Evolutionary conservation across 164 flowering plant genomes (phyloP), one percentile per base, ranked within the genome.

Genomic region (Vitis labrusca): DNA sequence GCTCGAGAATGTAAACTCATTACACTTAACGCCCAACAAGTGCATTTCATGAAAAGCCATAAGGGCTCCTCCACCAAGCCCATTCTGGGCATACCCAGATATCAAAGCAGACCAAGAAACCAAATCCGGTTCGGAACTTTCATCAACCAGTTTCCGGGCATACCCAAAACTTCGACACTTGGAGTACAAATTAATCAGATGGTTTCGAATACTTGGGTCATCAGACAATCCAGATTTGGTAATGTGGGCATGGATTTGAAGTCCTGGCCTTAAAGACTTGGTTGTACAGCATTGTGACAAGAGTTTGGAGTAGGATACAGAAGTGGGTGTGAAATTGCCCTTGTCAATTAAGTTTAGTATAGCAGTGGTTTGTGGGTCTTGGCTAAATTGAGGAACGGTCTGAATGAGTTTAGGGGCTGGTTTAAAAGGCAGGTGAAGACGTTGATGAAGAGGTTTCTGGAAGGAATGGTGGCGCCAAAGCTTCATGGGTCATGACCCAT

Each of bases 61-160:
- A 71, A 85, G 61, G 13, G 93, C 93, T 58, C 86, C 87, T 63
- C 67, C 44, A 19, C 76, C 79, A 55, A 80, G 44, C 61, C 93
- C 92, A 84, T 86, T 85, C 66, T 85, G 86, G 15, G 78, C 83
- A 79, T 86, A 92, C 73, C 93, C 93, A 56, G 93, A 86, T 66
- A 90, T 77, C 63, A 92, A 75, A 69, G 95, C 83, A 54, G 91
- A 87, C 93, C 91, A 88, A 66, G 91, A 80, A 70, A 87, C 88
- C 77, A 88, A 73, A 73, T 89, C 91, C 14, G 84, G 86, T 66
- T 86, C 84, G 19, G 83, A 65, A 79, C 82, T 84, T 87, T 78
- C 88, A 7, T 85, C 88, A 47, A 89, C 56, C 85, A 89, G 71
- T 47, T 81, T 80, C 71, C 84, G 89, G 51, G 94, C 97, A 60